Base-by-base conservation (phyloP, 23 red algal species). In the Cyanidiococcus yangmingshanensis region DNA sequence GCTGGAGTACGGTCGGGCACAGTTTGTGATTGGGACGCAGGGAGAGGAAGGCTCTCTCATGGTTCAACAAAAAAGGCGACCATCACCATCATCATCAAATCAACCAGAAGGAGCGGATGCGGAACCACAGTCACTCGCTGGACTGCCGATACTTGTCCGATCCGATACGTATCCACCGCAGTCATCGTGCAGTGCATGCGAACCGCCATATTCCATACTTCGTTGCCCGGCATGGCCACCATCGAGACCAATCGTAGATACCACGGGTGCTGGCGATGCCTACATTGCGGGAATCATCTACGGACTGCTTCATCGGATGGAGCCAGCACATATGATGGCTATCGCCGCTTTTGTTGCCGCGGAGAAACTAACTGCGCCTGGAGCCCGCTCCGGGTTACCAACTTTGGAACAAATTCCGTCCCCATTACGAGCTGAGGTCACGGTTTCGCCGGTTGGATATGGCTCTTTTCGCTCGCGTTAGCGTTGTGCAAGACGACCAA, bases 231-330 rank as follows among this genome's bases (percentile, higher is more conserved):
- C 84, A 16, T 90, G 87, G 92, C 87, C 87, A 16, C 79, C 77
- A 12, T 34, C 74, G 1, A 41, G 26, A 32, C 27, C 27, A 30
- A 71, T 98, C 37, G 87, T 98, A 21, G 94, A 98, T 37, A 86
- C 88, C 2, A 98, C 94, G 2, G 94, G 94, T 35, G 94, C 94
- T n/a, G 94, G 94, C 18, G 94, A 98, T 67, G 87, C 94, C 0
- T 98, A 87, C 39, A 89, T 98, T 41, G 94, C 57, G 35, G 94
- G 88, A 15, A 78, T 91, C 0, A 79, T 79, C 35, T 91, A 87
- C 57, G 84, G 82, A 0, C 38, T 98, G 18, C 34, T 89, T 0
- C 58, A 88, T 0, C 26, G 68, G 27, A 37, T 88, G 38, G 24
- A 54, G 35, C 16, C 79, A 32, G 88, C 87, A 34, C 57, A 80